Evolutionary conservation across 768 basidiomycete species (phyloP).

Genomic region (Auriscalpium microsporum): DNA sequence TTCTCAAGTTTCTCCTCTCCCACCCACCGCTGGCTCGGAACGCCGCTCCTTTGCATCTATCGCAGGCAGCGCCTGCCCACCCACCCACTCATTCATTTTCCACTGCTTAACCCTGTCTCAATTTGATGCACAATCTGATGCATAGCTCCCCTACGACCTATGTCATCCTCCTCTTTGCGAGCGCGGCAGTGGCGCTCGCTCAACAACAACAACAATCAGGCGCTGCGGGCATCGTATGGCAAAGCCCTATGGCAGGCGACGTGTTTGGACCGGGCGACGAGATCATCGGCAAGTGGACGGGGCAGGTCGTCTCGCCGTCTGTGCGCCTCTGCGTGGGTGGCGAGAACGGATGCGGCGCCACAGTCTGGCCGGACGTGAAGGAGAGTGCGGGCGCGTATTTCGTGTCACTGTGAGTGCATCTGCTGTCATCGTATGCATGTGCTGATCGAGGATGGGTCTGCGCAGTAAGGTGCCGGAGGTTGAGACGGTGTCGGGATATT

Average conservation of each 20-base stretch:
- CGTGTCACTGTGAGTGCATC: constrained; percentile 19
- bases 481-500: constrained; percentile 16
- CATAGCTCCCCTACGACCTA: neutral
- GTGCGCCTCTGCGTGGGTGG: constrained; percentile 24
- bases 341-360: constrained; percentile 15
- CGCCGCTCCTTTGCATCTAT: neutral
- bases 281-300: constrained; percentile 25
- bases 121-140: neutral
- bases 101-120: constrained; percentile 3
- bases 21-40: neutral
- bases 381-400: constrained; percentile 20
- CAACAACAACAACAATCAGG: neutral
- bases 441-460: no score
- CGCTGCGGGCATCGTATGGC: constrained; percentile 20
- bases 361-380: constrained; percentile 21
- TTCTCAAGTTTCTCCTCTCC: neutral
- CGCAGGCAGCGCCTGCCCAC: neutral
- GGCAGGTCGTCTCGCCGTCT: constrained; percentile 24
- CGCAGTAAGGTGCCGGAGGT: constrained; percentile 19
- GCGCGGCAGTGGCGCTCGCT: neutral
- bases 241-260: constrained; percentile 21
- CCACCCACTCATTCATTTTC: neutral
- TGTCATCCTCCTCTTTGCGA: constrained; percentile 4
- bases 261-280: constrained; percentile 22
- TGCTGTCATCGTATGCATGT: neutral